A percentile compares a stretch with the other conserved stretches of the same genome.
Evolutionary conservation across 129 eudicot genomes (phyloP).

Genomic region (Scalesia atractyloides): DNA sequence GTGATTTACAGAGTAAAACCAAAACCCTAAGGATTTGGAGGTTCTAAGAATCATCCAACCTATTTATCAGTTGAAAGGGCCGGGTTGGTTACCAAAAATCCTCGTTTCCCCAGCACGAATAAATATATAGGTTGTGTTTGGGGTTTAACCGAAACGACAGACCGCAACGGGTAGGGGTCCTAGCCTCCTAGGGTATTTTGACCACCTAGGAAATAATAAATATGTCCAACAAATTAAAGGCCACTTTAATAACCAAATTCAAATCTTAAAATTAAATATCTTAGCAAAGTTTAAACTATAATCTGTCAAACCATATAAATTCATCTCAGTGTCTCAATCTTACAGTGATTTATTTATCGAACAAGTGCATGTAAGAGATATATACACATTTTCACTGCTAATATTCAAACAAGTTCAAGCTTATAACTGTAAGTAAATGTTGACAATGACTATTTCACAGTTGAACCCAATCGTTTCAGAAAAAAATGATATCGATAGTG

Average conservation of each 20-base stretch:
- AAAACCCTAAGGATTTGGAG: too few species aligned
- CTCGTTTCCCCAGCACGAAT: too few species aligned
- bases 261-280: neutral
- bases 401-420: neutral
- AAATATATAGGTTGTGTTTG: too few species aligned
- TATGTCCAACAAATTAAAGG: neutral
- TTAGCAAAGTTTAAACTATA: too few species aligned
- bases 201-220: neutral
- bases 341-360: neutral
- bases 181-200: neutral
- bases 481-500: conserved; percentile 23
- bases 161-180: neutral
- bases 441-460: conserved; percentile 23
- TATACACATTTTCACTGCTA: neutral
- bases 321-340: neutral
- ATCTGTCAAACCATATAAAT: neutral
- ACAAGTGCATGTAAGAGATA: neutral
- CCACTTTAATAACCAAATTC: neutral
- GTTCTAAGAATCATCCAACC: too few species aligned
- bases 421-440: conserved; percentile 7
- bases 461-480: conserved; percentile 2
- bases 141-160: neutral
- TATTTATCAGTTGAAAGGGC: too few species aligned
- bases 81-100: too few species aligned
- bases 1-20: too few species aligned